Conservation (phyloP, 495 filamentous ascomycete species). For the Tuber microsphaerosporum region DNA sequence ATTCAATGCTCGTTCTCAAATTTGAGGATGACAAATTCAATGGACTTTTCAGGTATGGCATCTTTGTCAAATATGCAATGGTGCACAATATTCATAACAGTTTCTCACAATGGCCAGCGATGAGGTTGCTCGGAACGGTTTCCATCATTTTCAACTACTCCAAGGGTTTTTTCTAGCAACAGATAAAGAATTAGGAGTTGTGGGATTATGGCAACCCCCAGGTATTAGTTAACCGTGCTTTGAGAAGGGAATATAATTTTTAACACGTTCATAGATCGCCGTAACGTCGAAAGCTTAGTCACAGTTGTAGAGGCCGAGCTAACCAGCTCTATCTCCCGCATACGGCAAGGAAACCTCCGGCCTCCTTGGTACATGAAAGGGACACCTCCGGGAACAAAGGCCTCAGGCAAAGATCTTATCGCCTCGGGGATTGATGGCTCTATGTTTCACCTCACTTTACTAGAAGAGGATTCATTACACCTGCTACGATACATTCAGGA, state of each 20-base stretch:
- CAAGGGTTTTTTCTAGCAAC: slow-evolving; percentile 35
- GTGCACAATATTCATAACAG: not conserved
- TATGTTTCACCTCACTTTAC: slow-evolving; percentile 39
- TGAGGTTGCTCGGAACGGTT: slow-evolving; percentile 37
- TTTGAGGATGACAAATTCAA: slow-evolving; percentile 29
- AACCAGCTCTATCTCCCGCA: slow-evolving; percentile 36
- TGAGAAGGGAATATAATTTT: not conserved
- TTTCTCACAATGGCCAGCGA: slow-evolving; percentile 27
- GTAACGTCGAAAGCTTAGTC: slow-evolving; percentile 32
- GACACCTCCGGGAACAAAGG: slow-evolving; percentile 28
- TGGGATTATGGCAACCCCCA: slow-evolving; percentile 39
- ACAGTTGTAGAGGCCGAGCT: slow-evolving; percentile 39
- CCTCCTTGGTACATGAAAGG: slow-evolving; percentile 35
- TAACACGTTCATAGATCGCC: slow-evolving; percentile 23
- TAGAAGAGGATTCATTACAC: slow-evolving; percentile 27
- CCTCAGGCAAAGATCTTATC: slow-evolving; percentile 34
- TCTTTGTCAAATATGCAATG: not conserved
- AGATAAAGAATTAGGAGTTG: slow-evolving; percentile 39
- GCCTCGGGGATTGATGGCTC: slow-evolving; percentile 39
- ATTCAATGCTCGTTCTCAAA: slow-evolving; percentile 39
- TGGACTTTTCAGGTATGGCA: slow-evolving; percentile 32
- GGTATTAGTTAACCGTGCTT: slow-evolving; percentile 4
- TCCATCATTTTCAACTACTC: slow-evolving; percentile 35
- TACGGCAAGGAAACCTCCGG: slow-evolving; percentile 35
- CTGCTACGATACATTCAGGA: slow-evolving; percentile 35